Percentiles rank a stretch among this genome's conserved stretches.
phyloP scores from a whole-genome alignment of 139 green algal species.

The Bryopsis sp. region DNA sequence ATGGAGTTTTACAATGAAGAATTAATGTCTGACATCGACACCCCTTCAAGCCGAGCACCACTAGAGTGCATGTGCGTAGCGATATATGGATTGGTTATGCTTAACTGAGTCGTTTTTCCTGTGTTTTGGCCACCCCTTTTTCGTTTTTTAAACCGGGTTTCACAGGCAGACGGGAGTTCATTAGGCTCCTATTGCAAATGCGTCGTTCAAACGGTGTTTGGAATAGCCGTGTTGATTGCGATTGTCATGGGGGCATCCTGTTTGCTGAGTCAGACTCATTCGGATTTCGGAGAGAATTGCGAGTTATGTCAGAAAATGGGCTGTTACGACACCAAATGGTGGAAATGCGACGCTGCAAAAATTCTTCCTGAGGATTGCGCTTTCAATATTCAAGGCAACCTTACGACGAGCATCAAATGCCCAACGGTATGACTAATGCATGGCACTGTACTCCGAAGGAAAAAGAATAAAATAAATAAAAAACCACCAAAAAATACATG shows the following conservation, averaged over 20 bases:
- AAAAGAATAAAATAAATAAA: too few relatives aligned
- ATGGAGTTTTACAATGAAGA: too few relatives aligned
- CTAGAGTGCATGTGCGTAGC: too few relatives aligned
- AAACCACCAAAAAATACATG: too few relatives aligned
- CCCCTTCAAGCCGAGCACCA: too few relatives aligned
- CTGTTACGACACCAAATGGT: constrained; percentile 17
- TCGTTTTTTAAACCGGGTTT: not conserved
- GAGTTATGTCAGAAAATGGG: constrained; percentile 20
- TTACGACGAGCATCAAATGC: constrained; percentile 3
- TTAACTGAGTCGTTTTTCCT: too few relatives aligned
- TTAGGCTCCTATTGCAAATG: not conserved
- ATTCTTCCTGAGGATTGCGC: constrained; percentile 4
- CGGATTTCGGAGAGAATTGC: constrained; percentile 13
- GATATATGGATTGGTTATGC: too few relatives aligned
- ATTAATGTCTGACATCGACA: too few relatives aligned
- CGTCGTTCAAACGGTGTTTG: not conserved
- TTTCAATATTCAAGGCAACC: constrained; percentile 16
- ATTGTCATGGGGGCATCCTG: not conserved
- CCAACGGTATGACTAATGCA: not conserved
- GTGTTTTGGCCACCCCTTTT: constrained; percentile 1
- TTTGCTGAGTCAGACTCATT: not conserved
- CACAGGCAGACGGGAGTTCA: not conserved
- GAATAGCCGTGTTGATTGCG: not conserved
- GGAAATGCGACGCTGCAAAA: constrained; percentile 18
- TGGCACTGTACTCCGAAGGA: not conserved